These are phyloP conservation scores for Colletotrichum ledebouriae DNA, from an alignment of 2,329 filamentous ascomycete species.

Conservation along the genomic window DNA sequence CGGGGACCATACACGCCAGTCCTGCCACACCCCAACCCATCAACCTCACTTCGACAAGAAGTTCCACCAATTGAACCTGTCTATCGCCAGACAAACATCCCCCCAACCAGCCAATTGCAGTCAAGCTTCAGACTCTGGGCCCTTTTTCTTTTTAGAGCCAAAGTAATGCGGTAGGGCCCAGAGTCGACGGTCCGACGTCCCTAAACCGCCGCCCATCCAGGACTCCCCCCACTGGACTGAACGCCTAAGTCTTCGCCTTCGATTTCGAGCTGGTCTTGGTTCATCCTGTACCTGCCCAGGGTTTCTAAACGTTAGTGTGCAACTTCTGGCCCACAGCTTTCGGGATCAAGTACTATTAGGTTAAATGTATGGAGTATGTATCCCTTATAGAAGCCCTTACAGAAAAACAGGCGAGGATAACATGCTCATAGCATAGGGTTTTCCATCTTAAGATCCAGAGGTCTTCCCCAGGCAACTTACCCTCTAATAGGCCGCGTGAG, in stretches of 20 bases:
- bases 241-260: neutral
- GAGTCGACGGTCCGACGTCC: constrained; percentile 41
- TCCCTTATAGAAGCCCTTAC: too few relatives aligned
- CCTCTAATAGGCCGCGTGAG: too few relatives aligned
- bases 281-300: too few relatives aligned
- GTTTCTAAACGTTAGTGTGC: too few relatives aligned
- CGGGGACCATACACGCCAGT: constrained; percentile 4
- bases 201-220: constrained; percentile 26
- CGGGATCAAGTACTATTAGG: too few relatives aligned
- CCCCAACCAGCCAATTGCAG: constrained; percentile 21
- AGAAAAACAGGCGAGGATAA: too few relatives aligned
- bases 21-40: constrained; percentile 11
- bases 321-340: too few relatives aligned
- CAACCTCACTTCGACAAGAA: constrained; percentile 18
- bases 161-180: neutral
- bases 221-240: neutral
- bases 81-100: neutral
- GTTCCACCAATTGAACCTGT: constrained; percentile 38
- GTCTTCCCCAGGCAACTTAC: too few relatives aligned
- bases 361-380: too few relatives aligned
- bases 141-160: neutral
- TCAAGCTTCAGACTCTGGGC: constrained; percentile 12
- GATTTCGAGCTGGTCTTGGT: too few relatives aligned
- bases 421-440: too few relatives aligned
- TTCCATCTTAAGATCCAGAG: too few relatives aligned